Evolutionary conservation across 805 yeast genomes (phyloP).

Genomic region (Candida sonorensis): DNA sequence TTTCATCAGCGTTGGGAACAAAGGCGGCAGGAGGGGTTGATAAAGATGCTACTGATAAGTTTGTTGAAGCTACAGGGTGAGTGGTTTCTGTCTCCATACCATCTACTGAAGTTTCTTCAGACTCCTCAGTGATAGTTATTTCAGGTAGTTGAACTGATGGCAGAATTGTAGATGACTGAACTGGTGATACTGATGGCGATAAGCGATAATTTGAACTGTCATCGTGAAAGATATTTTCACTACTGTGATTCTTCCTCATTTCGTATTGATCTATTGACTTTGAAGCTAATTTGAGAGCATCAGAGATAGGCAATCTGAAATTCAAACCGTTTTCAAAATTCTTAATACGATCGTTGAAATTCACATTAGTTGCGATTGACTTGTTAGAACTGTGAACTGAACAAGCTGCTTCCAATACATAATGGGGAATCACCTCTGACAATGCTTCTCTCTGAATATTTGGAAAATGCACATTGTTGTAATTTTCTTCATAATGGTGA

Average conservation of each 20-base stretch:
- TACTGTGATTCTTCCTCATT: too few relatives aligned
- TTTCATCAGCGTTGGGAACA: not conserved
- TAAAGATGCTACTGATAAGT: not conserved
- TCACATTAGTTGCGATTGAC: slow-evolving; percentile 1
- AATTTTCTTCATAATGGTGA: too few relatives aligned
- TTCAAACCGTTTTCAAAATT: slow-evolving; percentile 21
- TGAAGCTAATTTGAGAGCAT: slow-evolving; percentile 25
- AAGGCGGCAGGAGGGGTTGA: not conserved
- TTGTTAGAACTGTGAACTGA: slow-evolving; percentile 1
- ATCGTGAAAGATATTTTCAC: too few relatives aligned
- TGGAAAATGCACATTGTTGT: too few relatives aligned
- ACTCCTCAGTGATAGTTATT: slow-evolving; percentile 7
- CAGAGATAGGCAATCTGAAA: slow-evolving; percentile 24
- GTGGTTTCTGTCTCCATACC: not conserved
- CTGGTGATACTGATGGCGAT: too few relatives aligned
- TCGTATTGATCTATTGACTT: too few relatives aligned
- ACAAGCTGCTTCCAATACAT: too few relatives aligned
- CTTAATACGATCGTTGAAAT: slow-evolving; percentile 20
- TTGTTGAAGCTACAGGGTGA: too few relatives aligned
- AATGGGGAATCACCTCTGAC: too few relatives aligned
- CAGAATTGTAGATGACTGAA: too few relatives aligned
- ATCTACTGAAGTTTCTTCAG: slow-evolving; percentile 1
- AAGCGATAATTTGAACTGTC: too few relatives aligned
- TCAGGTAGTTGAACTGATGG: slow-evolving; percentile 4
- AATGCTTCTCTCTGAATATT: too few relatives aligned